Conservation (phyloP, 345 rosid species). For the Excoecaria cochinchinensis region DNA sequence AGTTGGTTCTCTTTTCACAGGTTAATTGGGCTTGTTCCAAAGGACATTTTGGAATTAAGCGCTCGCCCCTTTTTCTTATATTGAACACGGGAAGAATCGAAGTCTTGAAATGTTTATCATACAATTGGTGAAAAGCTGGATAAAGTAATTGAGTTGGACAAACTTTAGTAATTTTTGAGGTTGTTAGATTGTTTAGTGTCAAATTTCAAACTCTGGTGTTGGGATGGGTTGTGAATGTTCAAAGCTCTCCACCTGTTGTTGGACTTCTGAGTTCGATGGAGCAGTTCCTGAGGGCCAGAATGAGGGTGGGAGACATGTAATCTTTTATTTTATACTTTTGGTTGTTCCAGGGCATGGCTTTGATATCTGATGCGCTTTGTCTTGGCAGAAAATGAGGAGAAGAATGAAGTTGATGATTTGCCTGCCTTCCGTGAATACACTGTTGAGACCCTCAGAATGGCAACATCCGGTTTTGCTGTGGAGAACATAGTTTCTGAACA, state of each 20-base stretch:
- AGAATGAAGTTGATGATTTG: constrained; percentile 22
- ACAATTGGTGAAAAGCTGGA: constrained; percentile 12
- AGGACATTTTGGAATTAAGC: not conserved
- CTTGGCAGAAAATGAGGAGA: constrained; percentile 32
- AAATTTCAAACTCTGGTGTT: constrained; percentile 10
- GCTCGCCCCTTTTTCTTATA: not conserved
- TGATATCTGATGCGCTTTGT: constrained; percentile 10
- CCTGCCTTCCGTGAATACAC: constrained; percentile 40
- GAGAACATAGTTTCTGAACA: constrained; percentile 52
- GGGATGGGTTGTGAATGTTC: constrained; percentile 50
- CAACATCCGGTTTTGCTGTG: constrained; percentile 43
- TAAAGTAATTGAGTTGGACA: constrained; percentile 11
- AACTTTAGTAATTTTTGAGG: not conserved
- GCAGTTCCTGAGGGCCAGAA: constrained; percentile 27
- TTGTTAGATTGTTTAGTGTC: not conserved
- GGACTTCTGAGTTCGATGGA: constrained; percentile 30
- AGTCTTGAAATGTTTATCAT: not conserved
- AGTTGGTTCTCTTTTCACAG: constrained; percentile 8
- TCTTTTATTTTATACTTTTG: constrained; percentile 1
- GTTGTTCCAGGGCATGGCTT: constrained; percentile 6
- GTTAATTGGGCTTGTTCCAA: constrained; percentile 7
- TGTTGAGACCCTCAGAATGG: constrained; percentile 39
- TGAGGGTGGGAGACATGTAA: constrained; percentile 32
- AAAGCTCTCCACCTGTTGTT: constrained; percentile 38
- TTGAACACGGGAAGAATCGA: not conserved